Evolutionary conservation across 73 alveolate species (phyloP).

Genomic region (Symbiodinium natans): DNA sequence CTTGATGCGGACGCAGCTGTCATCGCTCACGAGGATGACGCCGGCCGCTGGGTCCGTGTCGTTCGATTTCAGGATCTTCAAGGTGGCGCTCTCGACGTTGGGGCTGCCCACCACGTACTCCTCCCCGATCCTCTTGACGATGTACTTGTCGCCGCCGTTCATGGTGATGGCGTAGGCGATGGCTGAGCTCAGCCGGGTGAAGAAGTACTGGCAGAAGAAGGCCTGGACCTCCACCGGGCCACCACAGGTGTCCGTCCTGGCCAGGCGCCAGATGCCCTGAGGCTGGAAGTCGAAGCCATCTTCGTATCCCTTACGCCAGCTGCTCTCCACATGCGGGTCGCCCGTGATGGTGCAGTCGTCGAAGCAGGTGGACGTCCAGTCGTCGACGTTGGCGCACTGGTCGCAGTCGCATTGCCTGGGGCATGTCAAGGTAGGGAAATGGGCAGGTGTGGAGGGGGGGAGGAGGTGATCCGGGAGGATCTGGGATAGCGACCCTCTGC

Average conservation of each 20-base stretch:
- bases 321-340: neutral
- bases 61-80: neutral
- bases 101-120: neutral
- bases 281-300: conserved; percentile 17
- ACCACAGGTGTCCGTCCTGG: neutral
- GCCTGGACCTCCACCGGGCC: conserved; percentile 18
- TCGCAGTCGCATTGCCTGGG: neutral
- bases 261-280: neutral
- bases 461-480: too few relatives aligned
- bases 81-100: neutral
- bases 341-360: conserved; percentile 1
- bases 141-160: conserved; percentile 2
- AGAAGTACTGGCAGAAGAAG: neutral
- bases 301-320: neutral
- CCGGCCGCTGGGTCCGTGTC: neutral
- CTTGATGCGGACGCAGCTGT: conserved; percentile 11
- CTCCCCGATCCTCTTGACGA: neutral
- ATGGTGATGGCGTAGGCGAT: conserved; percentile 1
- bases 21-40: neutral
- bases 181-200: neutral
- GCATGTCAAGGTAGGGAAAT: too few relatives aligned
- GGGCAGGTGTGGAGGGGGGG: too few relatives aligned
- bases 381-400: neutral
- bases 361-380: neutral
- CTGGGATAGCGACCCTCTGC: too few relatives aligned